Evolutionary conservation across 345 rosid species (phyloP), one percentile per base, ranked within the genome.

Genomic region (Jatropha curcas): DNA sequence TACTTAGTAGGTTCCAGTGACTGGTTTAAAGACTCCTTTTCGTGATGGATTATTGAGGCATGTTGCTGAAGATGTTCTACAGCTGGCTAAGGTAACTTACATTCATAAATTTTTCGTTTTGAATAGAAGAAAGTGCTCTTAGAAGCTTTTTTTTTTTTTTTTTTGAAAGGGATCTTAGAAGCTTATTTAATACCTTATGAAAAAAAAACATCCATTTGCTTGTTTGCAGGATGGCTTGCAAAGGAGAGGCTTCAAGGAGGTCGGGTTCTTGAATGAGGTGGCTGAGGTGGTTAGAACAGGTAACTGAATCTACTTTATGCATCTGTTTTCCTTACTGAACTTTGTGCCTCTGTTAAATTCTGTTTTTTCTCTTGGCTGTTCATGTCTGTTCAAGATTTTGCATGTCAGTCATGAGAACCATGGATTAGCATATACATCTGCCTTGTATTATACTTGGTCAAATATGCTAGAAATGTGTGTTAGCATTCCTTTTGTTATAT

Each of bases 171-270:
- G n/a, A n/a, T 52, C 59, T 37, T 50, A 20, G 24, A 33, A 66
- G 28, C 37, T 45, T 50, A 11, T 34, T 3, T 20, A 7, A 51
- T 25, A 6, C 27, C 53, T 46, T 19, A 16, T 45, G 28, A 61
- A 14, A 28, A 34, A 33, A 33, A 7, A 56, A 53, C 37, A 63
- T n/a, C 14, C 37, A 3, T 27, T 66, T 39, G 3, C 24, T 64
- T 41, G 22, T 66, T 66, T 81, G 77, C 84, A 92, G 99, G 98
- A 88, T 75, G 98, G 99, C 71, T 77, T 95, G 79, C 97, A 95
- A 83, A 89, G 96, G 34, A 84, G 98, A 82, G 99, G 99, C 53
- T 95, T 71, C 76, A 95, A 95, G 86, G 99, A 95, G 86, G 73
- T 86, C 0, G 92, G 94, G 11, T 92, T 95, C 89, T 81, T 95